Base-by-base conservation (phyloP, 2,329 filamentous ascomycete genomes). In the Verticillium longisporum region DNA sequence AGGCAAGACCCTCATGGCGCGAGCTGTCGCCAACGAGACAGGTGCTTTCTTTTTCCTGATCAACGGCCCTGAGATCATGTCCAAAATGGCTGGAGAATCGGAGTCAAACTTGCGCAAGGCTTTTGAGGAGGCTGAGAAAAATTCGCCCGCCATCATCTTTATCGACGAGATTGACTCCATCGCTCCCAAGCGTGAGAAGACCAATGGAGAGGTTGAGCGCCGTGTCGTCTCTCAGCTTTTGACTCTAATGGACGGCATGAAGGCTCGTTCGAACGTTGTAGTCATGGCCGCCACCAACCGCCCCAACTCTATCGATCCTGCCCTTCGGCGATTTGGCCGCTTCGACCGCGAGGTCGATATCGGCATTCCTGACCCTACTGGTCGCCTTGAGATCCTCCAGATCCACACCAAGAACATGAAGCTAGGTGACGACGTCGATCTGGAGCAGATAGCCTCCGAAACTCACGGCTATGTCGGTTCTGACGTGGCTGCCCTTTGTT, bases 331-430 rank as follows among this genome's bases (percentile, higher is more conserved):
- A 77, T 98, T 97, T 79, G 95, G 95, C 66, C 95, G 95, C 78
- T 98, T 99, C 82, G 95, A 99, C 76, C 95, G 95, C 76, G 95
- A 98, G 78, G 94, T 99, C 66, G 95, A 99, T 73, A 97, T 99
- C 72, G 93, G 94, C 72, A 96, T 98, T 68, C 95, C 95, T 60
- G 95, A 98, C 80, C 95, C 95, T 58, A 98, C 94, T 70, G 95
- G 95, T 66, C 95, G 95, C 85, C 90, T 99, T 41, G 95, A 99
- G 84, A 98, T 99, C 73, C 88, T 99, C 64, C 92, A 96, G 78
- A 99, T 99, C 68, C 95, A 99, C 85, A 99, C 95, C 78, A 99
- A 99, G 89, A 99, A 99, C 86, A 99, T 99, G 95, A 99, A 99
- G 84, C 87, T 99, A 64, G 92, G 80, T 63, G 95, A 98, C 62